Evolutionary conservation across 1,284 basidiomycete species (phyloP).

Genomic region (Pisolithus thermaeus): DNA sequence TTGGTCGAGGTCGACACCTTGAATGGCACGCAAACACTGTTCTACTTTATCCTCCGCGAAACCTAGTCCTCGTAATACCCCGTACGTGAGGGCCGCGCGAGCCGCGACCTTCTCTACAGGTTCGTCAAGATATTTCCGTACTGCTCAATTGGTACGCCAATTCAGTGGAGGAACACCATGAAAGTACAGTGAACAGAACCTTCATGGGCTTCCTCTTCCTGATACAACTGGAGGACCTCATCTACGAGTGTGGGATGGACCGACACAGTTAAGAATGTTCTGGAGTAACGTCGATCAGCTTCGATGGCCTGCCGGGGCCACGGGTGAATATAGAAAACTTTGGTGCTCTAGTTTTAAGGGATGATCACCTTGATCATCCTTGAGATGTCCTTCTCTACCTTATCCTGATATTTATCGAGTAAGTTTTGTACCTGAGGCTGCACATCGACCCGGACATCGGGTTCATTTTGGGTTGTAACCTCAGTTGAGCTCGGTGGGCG

Average conservation of each 20-base stretch:
- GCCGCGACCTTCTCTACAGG: conserved; percentile 69
- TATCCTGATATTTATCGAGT: conserved; percentile 83
- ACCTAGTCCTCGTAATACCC: conserved; percentile 79
- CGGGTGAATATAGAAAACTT: conserved; percentile 2
- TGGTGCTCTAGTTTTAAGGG: neutral
- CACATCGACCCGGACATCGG: conserved; percentile 40
- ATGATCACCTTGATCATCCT: conserved; percentile 47
- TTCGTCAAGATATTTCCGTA: conserved; percentile 38
- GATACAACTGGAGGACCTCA: conserved; percentile 50
- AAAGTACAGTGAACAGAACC: conserved; percentile 6
- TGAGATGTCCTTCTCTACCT: conserved; percentile 82
- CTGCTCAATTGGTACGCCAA: conserved; percentile 20
- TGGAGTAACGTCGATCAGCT: conserved; percentile 75
- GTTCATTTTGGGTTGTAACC: conserved; percentile 22
- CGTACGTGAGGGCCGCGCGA: conserved; percentile 77
- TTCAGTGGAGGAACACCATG: neutral
- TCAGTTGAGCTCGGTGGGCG: conserved; percentile 2
- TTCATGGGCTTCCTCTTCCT: conserved; percentile 28
- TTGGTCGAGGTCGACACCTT: conserved; percentile 78
- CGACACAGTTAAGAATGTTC: conserved; percentile 59
- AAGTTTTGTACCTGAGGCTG: conserved; percentile 53
- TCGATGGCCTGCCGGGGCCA: conserved; percentile 61
- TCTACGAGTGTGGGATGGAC: conserved; percentile 58
- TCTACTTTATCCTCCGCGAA: conserved; percentile 69
- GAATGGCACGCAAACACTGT: conserved; percentile 59